phyloP scores from a whole-genome alignment of 164 flowering plant species.

The Macadamia tetraphylla region DNA sequence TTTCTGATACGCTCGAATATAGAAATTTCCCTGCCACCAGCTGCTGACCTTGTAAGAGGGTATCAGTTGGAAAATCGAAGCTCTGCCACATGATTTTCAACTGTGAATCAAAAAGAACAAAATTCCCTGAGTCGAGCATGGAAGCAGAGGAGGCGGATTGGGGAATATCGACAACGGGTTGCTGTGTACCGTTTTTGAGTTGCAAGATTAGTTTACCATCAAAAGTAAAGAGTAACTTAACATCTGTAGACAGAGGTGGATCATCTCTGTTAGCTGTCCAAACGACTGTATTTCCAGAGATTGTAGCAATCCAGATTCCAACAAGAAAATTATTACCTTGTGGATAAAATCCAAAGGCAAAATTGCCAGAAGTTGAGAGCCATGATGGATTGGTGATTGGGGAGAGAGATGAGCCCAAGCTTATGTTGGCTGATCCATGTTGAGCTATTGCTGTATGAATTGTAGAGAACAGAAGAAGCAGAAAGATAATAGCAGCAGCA shows the following conservation, averaged over 20 bases:
- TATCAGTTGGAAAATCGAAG: constrained; percentile 22
- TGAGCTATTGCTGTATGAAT: constrained; percentile 8
- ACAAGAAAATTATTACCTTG: constrained; percentile 10
- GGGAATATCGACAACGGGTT: neutral
- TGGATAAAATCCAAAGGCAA: constrained; percentile 27
- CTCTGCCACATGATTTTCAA: constrained; percentile 13
- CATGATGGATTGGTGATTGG: constrained; percentile 12
- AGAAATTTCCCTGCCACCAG: neutral
- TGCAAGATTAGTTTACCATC: constrained; percentile 9
- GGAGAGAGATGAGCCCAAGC: constrained; percentile 10
- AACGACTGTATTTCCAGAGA: constrained; percentile 4
- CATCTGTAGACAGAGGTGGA: constrained; percentile 3
- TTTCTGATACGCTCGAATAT: constrained; percentile 10
- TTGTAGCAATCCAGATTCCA: constrained; percentile 11
- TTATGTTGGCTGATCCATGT: constrained; percentile 7
- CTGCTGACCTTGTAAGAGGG: constrained; percentile 15
- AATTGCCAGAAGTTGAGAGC: constrained; percentile 18
- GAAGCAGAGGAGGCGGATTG: constrained; percentile 13
- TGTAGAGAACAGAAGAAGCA: neutral
- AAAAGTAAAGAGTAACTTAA: constrained; percentile 8
- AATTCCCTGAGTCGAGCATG: constrained; percentile 20
- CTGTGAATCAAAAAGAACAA: constrained; percentile 11
- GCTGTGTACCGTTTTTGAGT: neutral
- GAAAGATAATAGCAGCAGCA: neutral
- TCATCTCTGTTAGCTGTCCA: constrained; percentile 24